Conservation (phyloP, 2,329 filamentous ascomycete genomes). For the Colletotrichum sp. region DNA sequence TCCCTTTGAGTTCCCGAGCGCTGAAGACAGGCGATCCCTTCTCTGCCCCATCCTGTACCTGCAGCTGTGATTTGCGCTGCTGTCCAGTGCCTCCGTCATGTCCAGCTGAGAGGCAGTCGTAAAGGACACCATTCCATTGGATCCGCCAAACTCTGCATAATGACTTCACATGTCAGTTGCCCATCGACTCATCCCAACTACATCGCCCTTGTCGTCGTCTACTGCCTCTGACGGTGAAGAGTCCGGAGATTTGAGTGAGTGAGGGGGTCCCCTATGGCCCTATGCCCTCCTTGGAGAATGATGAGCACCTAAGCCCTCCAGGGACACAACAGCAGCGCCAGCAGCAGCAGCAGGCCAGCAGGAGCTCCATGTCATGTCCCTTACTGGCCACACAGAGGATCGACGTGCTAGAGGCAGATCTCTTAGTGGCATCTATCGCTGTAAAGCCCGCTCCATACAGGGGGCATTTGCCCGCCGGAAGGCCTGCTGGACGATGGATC, state of each 20-base stretch:
- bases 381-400: conserved; percentile 1
- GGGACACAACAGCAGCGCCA: not conserved
- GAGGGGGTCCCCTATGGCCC: not conserved
- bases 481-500: not conserved
- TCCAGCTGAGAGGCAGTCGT: not conserved
- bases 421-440: conserved; percentile 2
- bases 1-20: not conserved
- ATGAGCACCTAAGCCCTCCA: not conserved
- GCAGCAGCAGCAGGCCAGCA: not conserved
- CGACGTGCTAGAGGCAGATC: conserved; percentile 15
- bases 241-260: not conserved
- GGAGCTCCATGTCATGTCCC: not conserved
- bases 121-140: not conserved
- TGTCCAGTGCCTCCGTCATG: not conserved
- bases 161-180: conserved; percentile 6
- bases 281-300: not conserved
- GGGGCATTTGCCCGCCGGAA: not conserved
- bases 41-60: conserved; percentile 1
- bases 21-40: not conserved
- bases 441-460: not conserved
- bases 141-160: not conserved
- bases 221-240: not conserved
- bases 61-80: conserved; percentile 7
- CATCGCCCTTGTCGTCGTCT: not conserved
- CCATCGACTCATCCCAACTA: not conserved